Base-by-base conservation (phyloP, 129 eudicot species). In the Flaveria linearis region DNA sequence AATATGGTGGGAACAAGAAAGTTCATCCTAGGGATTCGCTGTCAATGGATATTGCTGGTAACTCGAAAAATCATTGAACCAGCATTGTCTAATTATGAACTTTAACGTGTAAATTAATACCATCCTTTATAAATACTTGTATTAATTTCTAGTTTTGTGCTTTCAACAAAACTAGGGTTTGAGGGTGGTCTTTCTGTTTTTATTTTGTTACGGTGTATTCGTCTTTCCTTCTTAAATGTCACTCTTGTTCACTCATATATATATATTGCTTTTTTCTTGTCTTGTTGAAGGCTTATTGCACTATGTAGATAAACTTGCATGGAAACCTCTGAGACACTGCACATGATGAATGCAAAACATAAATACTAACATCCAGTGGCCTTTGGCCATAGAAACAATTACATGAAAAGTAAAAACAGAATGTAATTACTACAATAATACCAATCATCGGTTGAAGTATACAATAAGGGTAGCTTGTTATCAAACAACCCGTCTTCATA, bases 1-100 rank as follows among this genome's bases (percentile, higher is more conserved):
- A 69, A 58, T 45, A 10, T 68, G 82, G 76, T 45, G 82, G 65
- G 8, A 78, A 78, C 65, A 78, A 71, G 65, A 78, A 78, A 78
- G 77, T 78, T 36, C 55, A 78, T 64, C 72, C 77, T 7, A 15
- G 55, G 7, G 30, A 10, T 33, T 78, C 72, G 2, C 64, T 77
- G 41, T 60, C 65, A 14, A 47, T 33, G 39, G 33, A 78, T 61
- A 61, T 49, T 1, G 45, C 9, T 46, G 62, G 77, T 2, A 78
- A 61, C 56, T 71, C 11, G 4, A 46, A 20, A 0, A 71, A 61
- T 63, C 36, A 62, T 39, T 69, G 77, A 71, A 61, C 4, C 1
- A 20, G 3, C 11, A 18, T 45, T 33, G 33, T 20, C 12, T 17
- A 50, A 61, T 3, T 60, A 2, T 11, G 61, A 71, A 60, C 30